These are phyloP conservation scores for Hylodesmum podocarpum DNA, from an alignment of 306 rosid genomes.

Conservation along the genomic window DNA sequence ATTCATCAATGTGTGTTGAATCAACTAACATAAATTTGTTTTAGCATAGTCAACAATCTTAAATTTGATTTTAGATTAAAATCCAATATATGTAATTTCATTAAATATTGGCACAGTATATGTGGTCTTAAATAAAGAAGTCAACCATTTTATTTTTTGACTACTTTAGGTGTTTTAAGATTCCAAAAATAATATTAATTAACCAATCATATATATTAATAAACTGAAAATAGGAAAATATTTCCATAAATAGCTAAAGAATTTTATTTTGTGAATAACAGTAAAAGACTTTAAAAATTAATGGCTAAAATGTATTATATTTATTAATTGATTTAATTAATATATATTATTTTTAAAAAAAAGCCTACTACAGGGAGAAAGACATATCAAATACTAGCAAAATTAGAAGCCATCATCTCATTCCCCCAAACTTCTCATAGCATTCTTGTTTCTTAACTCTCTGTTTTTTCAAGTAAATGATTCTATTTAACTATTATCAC, in stretches of 20 bases:
- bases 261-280: neutral
- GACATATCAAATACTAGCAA: neutral
- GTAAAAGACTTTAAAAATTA: neutral
- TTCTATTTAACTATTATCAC: neutral
- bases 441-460: neutral
- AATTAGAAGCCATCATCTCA: neutral
- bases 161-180: neutral
- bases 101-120: no score
- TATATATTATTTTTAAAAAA: no score
- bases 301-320: neutral
- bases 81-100: no score
- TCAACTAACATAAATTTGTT: no score
- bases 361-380: neutral
- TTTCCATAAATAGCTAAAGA: neutral
- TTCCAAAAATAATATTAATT: neutral
- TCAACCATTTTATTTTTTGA: neutral
- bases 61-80: no score
- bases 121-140: no score
- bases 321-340: neutral
- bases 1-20: no score
- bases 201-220: neutral
- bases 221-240: neutral
- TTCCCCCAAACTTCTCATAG: neutral
- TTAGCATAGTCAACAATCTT: no score
- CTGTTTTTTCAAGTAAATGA: neutral